Evolutionary conservation across 768 basidiomycete species (phyloP).

Genomic region (Boletus coccyginus): DNA sequence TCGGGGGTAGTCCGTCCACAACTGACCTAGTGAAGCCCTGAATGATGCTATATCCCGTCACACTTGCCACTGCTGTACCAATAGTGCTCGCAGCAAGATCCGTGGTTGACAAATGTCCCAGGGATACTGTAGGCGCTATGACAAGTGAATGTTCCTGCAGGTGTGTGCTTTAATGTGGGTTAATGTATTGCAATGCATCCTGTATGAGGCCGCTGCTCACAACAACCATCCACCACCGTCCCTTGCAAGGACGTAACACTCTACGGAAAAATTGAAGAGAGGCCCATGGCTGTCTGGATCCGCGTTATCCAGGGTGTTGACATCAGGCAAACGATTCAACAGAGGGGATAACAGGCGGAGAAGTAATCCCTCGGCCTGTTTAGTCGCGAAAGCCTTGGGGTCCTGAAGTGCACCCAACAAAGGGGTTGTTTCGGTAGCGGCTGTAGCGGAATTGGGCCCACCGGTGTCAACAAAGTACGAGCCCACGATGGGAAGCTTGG

Average conservation of each 20-base stretch:
- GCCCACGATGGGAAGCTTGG: conserved; percentile 24
- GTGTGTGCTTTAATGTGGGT: conserved; percentile 12
- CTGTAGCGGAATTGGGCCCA: not conserved
- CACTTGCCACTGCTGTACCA: conserved; percentile 38
- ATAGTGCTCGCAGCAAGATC: conserved; percentile 51
- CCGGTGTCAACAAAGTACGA: conserved; percentile 12
- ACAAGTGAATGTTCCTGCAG: conserved; percentile 26
- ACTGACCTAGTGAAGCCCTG: conserved; percentile 38
- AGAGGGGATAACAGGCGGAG: conserved; percentile 14
- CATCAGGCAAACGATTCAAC: conserved; percentile 14
- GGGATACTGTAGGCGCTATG: conserved; percentile 33
- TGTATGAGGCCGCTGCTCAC: conserved; percentile 6
- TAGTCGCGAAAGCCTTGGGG: conserved; percentile 19
- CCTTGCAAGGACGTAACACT: conserved; percentile 22
- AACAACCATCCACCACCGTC: conserved; percentile 22
- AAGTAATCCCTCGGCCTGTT: conserved; percentile 18
- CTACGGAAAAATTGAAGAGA: conserved; percentile 10
- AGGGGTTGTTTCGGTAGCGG: conserved; percentile 24
- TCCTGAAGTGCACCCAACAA: conserved; percentile 23
- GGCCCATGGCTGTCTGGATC: conserved; percentile 5
- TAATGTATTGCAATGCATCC: not conserved
- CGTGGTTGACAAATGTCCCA: conserved; percentile 53
- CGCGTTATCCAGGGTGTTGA: conserved; percentile 17
- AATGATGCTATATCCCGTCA: conserved; percentile 44
- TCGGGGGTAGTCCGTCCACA: conserved; percentile 8